Base-by-base conservation (phyloP, 257 asterid species). In the Solanum sitiens region DNA sequence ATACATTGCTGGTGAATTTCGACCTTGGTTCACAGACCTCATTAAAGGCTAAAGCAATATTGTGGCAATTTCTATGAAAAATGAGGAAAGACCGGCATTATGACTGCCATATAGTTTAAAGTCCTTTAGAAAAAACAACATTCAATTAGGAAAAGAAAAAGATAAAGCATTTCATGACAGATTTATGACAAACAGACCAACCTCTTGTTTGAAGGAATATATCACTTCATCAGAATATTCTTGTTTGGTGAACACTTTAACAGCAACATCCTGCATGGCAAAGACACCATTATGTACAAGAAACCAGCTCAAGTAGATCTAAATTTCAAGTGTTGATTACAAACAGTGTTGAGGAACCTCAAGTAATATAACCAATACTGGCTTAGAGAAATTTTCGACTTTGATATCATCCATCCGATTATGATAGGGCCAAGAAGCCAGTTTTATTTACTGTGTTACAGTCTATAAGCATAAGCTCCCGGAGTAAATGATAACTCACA, bases 191-290 rank as follows among this genome's bases (percentile, higher is more conserved):
- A 82, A 89, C 23, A 84, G 7, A 92, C 91, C 86, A 39, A 95
- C 99, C 98, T 97, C 99, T 86, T 97, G 98, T 91, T 96, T 92
- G 95, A 97, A 97, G 89, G 98, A 92, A 61, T 89, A 89, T 90
- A 95, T 93, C 88, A 93, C 71, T 77, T 95, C 99, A 27, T 97
- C 98, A 9, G 98, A 94, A 92, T 95, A 95, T 86, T 95, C 98
- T 88, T 91, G 98, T 90, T 91, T 92, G 87, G 98, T 92, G 92
- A 97, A 97, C 68, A 95, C 95, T 95, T 97, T 97, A 89, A 97
- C 98, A 25, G 99, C 99, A 11, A 97, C 99, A 90, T 97, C 99
- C 99, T 97, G 94, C 90, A 89, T 3, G 76, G 87, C 56, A 91
- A 74, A 87, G 71, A 87, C 27, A 83, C 25, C 73, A 37, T 83